Conservation (phyloP, 176 grass and related monocot species). For the Cenchrus americanus region DNA sequence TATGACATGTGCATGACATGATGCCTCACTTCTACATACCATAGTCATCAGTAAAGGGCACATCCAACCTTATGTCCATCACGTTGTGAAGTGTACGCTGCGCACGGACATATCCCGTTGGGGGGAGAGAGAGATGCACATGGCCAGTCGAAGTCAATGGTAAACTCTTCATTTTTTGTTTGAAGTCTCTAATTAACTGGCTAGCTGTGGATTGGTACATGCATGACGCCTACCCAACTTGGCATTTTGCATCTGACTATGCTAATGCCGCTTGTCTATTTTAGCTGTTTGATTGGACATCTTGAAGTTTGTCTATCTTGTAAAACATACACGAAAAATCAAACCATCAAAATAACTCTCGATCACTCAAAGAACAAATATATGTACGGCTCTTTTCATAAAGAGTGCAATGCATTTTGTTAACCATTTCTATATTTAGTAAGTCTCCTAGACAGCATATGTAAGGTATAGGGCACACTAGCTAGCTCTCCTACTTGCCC, state of each 20-base stretch:
- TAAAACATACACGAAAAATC: no score
- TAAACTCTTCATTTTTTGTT: not conserved
- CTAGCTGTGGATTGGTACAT: not conserved
- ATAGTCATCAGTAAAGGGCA: not conserved
- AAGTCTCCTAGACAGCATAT: not conserved
- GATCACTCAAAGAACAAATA: no score
- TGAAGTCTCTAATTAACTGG: not conserved
- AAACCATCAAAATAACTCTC: no score
- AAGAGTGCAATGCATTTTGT: not conserved
- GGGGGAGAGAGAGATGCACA: not conserved
- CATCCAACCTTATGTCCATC: not conserved
- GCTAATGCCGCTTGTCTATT: not conserved
- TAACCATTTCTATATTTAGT: conserved; percentile 25
- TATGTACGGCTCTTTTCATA: not conserved
- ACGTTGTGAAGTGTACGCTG: no score
- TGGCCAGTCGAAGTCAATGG: not conserved
- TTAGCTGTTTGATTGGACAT: not conserved
- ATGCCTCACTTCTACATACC: not conserved
- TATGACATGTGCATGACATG: not conserved
- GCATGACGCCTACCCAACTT: not conserved
- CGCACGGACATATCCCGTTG: no score
- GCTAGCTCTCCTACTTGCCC: conserved; percentile 11
- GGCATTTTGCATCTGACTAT: not conserved
- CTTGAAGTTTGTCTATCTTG: not conserved
- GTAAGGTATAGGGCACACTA: not conserved